Evolutionary conservation across 257 asterid species (phyloP).

Genomic region (Mentha longifolia): DNA sequence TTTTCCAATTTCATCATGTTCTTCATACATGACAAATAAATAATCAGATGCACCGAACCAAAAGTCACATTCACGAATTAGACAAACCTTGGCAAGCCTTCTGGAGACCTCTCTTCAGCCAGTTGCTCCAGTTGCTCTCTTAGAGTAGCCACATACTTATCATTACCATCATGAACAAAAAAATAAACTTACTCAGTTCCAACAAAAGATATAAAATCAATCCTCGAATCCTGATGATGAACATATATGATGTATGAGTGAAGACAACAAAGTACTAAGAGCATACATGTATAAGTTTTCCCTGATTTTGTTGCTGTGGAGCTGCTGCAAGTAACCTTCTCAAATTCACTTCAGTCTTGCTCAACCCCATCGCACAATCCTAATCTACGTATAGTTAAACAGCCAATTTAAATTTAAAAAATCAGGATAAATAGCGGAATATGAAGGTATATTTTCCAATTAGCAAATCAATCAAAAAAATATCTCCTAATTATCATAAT

Average conservation of each 20-base stretch:
- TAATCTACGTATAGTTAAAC: background rate
- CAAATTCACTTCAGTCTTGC: constrained; percentile 82
- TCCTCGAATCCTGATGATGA: constrained; percentile 3
- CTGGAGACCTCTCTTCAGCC: constrained; percentile 75
- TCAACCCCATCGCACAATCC: constrained; percentile 64
- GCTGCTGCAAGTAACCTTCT: constrained; percentile 81
- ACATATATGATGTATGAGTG: constrained; percentile 16
- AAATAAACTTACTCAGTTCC: constrained; percentile 9
- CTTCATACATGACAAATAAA: background rate
- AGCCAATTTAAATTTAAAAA: background rate
- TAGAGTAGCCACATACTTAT: constrained; percentile 83
- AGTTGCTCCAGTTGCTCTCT: constrained; percentile 91
- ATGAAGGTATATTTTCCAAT: background rate
- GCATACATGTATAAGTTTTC: constrained; percentile 87
- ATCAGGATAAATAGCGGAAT: background rate
- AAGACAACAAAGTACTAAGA: constrained; percentile 30
- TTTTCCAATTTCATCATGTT: constrained; percentile 17
- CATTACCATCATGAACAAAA: constrained; percentile 26
- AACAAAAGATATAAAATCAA: background rate
- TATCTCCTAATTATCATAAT: too few species aligned
- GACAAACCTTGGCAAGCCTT: constrained; percentile 79
- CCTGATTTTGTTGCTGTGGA: constrained; percentile 79
- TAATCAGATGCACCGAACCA: background rate
- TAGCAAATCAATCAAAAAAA: too few species aligned
- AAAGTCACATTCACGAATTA: constrained; percentile 8